Evolutionary conservation across 768 basidiomycete species (phyloP), one percentile per base, ranked within the genome.

Genomic region (Auricularia heimuer): DNA sequence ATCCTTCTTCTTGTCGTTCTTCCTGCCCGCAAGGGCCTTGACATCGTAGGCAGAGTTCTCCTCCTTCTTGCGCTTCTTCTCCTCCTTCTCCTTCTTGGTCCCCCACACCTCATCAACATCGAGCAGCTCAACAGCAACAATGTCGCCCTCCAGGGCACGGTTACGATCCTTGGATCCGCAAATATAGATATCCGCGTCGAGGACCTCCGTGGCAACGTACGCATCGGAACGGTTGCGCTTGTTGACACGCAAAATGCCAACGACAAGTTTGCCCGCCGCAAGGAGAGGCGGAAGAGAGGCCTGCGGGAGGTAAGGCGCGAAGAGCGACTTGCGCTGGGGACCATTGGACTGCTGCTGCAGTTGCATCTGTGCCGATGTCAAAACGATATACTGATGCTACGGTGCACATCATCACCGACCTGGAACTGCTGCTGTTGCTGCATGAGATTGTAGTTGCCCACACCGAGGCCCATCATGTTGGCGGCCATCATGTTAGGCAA

Each of bases 51-150:
- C 92, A 35, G 94, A 88, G 73, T 95, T 97, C 78, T 98, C 97
- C 78, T 98, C 97, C 84, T 99, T 99, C 80, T 98, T 98, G 72
- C 96, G 84, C 81, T 99, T 98, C 88, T 99, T 99, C 80, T 98
- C 97, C 75, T 98, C 97, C 79, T 99, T 99, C 79, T 99, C 97
- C 78, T 99, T 99, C 83, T 99, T 99, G 4, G 97, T 97, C 8
- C 91, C 89, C 92, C 92, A 92, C 14, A 97, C 95, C 76, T 98
- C 95, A 71, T 98, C 94, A 33, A 98, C 96, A 70, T 99, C 97
- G 64, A 99, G 82, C 56, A 99, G 83, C 75, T 99, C 97, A 29
- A 99, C 92, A 24, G 96, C 97, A 65, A 99, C 94, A 65, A 98
- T 96, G 73, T 99, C 97, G 33, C 97, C 97, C 75, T 99, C 97